Conservation (phyloP, 345 rosid genomes). For the Mercurialis annua region DNA sequence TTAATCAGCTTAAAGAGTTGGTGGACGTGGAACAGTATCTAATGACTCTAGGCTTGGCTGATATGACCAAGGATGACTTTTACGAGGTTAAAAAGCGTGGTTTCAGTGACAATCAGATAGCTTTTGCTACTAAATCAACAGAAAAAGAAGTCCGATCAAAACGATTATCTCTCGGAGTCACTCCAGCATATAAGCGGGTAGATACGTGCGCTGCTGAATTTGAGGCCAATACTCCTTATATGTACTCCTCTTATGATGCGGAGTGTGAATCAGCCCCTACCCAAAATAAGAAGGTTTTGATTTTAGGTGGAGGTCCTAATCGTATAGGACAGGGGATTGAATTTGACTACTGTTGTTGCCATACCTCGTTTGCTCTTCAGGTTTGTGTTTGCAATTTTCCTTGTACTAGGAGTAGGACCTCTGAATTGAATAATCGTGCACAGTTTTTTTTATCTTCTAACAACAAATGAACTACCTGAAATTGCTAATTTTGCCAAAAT, state of each 20-base stretch:
- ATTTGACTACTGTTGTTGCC: conserved; percentile 99
- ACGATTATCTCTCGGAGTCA: conserved; percentile 63
- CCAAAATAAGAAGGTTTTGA: conserved; percentile 72
- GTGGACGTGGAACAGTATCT: conserved; percentile 93
- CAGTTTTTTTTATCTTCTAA: not conserved
- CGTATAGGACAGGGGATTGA: conserved; percentile 98
- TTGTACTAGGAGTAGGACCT: not conserved
- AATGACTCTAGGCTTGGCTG: conserved; percentile 48
- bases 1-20: conserved; percentile 77
- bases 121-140: conserved; percentile 81
- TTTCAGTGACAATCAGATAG: conserved; percentile 93
- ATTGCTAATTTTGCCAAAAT: not conserved
- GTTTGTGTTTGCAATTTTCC: conserved; percentile 34
- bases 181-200: conserved; percentile 85
- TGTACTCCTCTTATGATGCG: conserved; percentile 90
- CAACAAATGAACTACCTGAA: not conserved
- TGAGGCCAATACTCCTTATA: conserved; percentile 92
- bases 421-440: no score
- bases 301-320: conserved; percentile 97
- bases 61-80: conserved; percentile 73
- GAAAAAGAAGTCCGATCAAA: conserved; percentile 75
- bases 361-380: conserved; percentile 93
- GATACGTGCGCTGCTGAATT: conserved; percentile 99
- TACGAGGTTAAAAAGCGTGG: conserved; percentile 77
- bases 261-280: conserved; percentile 97